These are phyloP conservation scores for Chaetomium cochliodes DNA, from an alignment of 495 filamentous ascomycete species.

Conservation along the genomic window DNA sequence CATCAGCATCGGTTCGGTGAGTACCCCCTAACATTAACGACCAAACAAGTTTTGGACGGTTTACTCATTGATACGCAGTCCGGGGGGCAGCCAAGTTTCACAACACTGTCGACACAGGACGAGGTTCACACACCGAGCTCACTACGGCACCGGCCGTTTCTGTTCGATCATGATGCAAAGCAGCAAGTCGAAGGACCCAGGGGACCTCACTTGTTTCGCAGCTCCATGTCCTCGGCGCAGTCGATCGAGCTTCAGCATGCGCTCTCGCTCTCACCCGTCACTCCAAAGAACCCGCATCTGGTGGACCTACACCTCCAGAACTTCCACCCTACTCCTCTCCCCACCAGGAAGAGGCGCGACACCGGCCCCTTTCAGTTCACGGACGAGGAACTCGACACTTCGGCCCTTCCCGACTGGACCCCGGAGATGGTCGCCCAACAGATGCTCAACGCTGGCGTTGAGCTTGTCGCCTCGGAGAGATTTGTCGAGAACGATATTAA, in stretches of 20 bases:
- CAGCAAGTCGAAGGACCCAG: constrained; percentile 71
- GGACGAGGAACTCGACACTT: constrained; percentile 56
- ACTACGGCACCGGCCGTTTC: constrained; percentile 35
- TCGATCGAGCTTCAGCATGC: constrained; percentile 59
- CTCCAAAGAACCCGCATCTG: constrained; percentile 43
- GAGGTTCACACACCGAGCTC: constrained; percentile 69
- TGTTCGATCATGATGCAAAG: constrained; percentile 20
- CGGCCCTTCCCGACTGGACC: constrained; percentile 62
- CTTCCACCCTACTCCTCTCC: constrained; percentile 36
- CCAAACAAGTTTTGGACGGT: background rate
- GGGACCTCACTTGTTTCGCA: constrained; percentile 87
- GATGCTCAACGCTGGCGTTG: constrained; percentile 72
- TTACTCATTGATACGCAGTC: constrained; percentile 37
- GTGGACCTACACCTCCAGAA: constrained; percentile 38
- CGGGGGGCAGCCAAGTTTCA: constrained; percentile 64
- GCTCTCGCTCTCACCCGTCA: constrained; percentile 65
- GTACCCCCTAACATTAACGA: constrained; percentile 28
- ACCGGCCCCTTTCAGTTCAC: constrained; percentile 49
- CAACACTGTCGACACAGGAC: constrained; percentile 73
- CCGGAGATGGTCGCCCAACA: constrained; percentile 74
- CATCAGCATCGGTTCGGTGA: constrained; percentile 64
- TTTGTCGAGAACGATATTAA: constrained; percentile 90
- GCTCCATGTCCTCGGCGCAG: constrained; percentile 49
- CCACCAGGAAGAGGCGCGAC: constrained; percentile 35
- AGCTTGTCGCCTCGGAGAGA: constrained; percentile 69